Percentiles rank a stretch among this genome's conserved stretches.
phyloP scores from a whole-genome alignment of 768 basidiomycete genomes.

The Termitomyces sp. region DNA sequence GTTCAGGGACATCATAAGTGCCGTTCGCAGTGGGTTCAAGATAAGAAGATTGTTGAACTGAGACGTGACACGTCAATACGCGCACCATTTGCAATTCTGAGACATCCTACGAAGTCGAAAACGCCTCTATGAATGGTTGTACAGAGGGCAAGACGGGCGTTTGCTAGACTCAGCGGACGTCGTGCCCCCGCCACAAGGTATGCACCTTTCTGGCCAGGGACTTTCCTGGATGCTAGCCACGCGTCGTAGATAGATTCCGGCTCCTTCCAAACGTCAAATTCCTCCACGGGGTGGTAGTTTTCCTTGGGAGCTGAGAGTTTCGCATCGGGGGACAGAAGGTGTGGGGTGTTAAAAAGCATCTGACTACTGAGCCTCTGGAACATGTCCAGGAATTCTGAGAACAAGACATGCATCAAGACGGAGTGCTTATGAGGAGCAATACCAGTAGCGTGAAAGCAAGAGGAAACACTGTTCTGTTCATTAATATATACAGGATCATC shows the following conservation, averaged over 20 bases:
- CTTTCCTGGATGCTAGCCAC: slow-evolving; percentile 55
- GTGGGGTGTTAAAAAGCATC: slow-evolving; percentile 33
- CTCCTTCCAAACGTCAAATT: slow-evolving; percentile 3
- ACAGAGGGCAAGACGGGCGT: slow-evolving; percentile 50
- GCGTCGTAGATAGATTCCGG: slow-evolving; percentile 42
- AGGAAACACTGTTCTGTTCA: slow-evolving; percentile 19
- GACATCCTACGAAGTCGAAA: slow-evolving; percentile 44
- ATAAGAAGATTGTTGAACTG: slow-evolving; percentile 41
- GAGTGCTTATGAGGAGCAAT: slow-evolving; percentile 22
- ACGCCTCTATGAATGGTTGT: slow-evolving; percentile 51
- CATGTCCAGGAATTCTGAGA: slow-evolving; percentile 34
- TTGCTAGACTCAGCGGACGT: slow-evolving; percentile 54
- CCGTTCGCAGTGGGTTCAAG: slow-evolving; percentile 65
- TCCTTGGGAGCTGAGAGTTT: slow-evolving; percentile 14
- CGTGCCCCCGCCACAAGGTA: slow-evolving; percentile 65
- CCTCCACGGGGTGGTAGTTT: slow-evolving; percentile 1
- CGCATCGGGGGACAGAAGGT: slow-evolving; percentile 22
- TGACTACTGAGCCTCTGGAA: slow-evolving; percentile 33
- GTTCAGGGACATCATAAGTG: slow-evolving; percentile 69
- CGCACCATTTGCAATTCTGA: slow-evolving; percentile 2
- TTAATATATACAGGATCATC: slow-evolving; percentile 45
- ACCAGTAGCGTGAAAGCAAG: slow-evolving; percentile 16
- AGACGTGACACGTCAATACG: slow-evolving; percentile 9
- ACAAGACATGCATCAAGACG: slow-evolving; percentile 25
- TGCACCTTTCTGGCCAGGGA: slow-evolving; percentile 41